A percentile compares a stretch with the other conserved stretches of the same genome.
phyloP scores from a whole-genome alignment of 305 asterid genomes.

The Fraxinus baroniana region DNA sequence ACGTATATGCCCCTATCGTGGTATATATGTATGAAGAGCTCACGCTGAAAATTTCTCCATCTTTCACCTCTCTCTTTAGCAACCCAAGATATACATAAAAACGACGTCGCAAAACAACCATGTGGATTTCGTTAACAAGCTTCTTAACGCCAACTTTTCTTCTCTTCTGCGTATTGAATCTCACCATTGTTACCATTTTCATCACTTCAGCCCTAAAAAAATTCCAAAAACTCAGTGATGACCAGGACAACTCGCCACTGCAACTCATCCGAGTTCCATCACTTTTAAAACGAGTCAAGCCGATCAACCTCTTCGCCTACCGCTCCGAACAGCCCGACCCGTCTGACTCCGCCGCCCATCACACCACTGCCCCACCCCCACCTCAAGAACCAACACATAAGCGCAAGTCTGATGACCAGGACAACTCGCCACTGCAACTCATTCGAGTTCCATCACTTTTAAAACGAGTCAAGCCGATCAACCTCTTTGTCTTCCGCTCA shows the following conservation, averaged over 20 bases:
- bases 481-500: too few relatives aligned
- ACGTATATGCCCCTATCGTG: neutral
- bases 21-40: too few relatives aligned
- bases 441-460: too few relatives aligned
- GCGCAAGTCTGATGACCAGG: too few relatives aligned
- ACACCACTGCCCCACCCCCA: too few relatives aligned
- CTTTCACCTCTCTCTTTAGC: neutral
- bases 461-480: too few relatives aligned
- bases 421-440: too few relatives aligned
- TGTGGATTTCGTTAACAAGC: conserved; percentile 19
- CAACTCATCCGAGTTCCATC: conserved; percentile 38
- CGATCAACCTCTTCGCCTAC: conserved; percentile 36
- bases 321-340: conserved; percentile 18
- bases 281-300: conserved; percentile 42
- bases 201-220: conserved; percentile 34
- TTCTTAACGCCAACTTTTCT: conserved; percentile 46
- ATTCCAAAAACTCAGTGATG: conserved; percentile 3
- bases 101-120: neutral
- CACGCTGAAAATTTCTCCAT: neutral
- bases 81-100: neutral
- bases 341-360: neutral
- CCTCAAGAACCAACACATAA: too few relatives aligned
- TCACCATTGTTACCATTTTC: conserved; percentile 50
- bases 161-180: conserved; percentile 65
- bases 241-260: conserved; percentile 7